Evolutionary conservation across 768 basidiomycete species (phyloP).

Genomic region (Serendipita indica): DNA sequence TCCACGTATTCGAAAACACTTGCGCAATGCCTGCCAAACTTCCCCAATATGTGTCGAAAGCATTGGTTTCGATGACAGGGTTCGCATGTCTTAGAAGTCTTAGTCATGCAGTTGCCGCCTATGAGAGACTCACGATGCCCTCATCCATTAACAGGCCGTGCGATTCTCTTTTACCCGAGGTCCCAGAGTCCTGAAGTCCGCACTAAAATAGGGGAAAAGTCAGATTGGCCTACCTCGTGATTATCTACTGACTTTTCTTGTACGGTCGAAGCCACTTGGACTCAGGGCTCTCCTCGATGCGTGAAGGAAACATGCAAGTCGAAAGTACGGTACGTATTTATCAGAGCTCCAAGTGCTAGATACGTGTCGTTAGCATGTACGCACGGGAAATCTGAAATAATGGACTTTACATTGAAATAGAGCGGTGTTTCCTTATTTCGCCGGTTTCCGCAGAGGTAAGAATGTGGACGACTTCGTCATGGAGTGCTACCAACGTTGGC

Average conservation of each 20-base stretch:
- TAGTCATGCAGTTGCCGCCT: too few relatives aligned
- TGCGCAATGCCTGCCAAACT: not conserved
- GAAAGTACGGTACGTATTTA: not conserved
- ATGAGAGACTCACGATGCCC: too few relatives aligned
- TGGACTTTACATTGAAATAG: not conserved
- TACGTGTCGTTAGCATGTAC: not conserved
- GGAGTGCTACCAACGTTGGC: conserved; percentile 26
- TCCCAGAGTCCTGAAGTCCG: too few relatives aligned
- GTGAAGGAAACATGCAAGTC: not conserved
- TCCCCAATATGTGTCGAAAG: not conserved
- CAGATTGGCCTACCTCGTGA: too few relatives aligned
- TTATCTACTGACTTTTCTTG: too few relatives aligned
- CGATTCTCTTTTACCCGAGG: too few relatives aligned
- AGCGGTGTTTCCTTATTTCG: not conserved
- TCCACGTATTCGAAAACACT: not conserved
- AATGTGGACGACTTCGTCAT: not conserved
- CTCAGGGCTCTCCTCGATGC: too few relatives aligned
- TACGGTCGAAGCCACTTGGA: too few relatives aligned
- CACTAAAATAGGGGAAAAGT: too few relatives aligned
- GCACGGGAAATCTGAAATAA: not conserved
- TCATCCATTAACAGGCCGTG: too few relatives aligned
- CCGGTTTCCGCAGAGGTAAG: not conserved
- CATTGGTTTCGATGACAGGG: not conserved
- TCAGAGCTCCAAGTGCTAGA: not conserved
- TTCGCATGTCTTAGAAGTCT: not conserved